Percentiles rank a stretch among this genome's conserved stretches.
phyloP scores from a whole-genome alignment of 352 stramenopile genomes.

The Phytophthora boehmeriae region DNA sequence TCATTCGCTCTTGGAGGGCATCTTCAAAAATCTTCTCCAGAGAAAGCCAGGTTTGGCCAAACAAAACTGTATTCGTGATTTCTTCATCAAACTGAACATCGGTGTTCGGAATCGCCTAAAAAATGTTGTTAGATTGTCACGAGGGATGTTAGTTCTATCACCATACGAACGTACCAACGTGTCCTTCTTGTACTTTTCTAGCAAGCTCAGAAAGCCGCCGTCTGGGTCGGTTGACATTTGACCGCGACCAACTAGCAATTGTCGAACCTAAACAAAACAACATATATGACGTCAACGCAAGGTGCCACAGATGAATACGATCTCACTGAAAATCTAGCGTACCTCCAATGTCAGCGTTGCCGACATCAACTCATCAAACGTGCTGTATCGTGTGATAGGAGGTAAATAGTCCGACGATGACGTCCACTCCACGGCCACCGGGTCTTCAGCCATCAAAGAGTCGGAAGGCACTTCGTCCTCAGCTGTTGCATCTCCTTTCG shows the following conservation, averaged over 20 bases:
- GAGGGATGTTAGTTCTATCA: not conserved
- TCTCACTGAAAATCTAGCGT: conserved; percentile 1
- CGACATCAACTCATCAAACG: conserved; percentile 91
- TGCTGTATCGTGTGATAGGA: conserved; percentile 87
- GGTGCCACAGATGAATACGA: not conserved
- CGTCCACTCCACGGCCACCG: conserved; percentile 74
- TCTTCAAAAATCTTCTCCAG: conserved; percentile 91
- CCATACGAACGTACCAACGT: conserved; percentile 40
- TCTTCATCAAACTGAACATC: conserved; percentile 81
- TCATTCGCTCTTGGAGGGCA: conserved; percentile 85
- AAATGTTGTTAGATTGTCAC: conserved; percentile 13
- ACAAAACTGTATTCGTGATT: conserved; percentile 85
- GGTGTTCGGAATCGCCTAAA: conserved; percentile 37
- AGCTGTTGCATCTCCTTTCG: conserved; percentile 37
- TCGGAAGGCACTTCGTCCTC: conserved; percentile 59
- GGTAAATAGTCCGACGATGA: conserved; percentile 72
- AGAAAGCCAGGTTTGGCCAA: conserved; percentile 89
- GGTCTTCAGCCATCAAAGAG: conserved; percentile 75
- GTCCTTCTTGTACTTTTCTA: conserved; percentile 89
- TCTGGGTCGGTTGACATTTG: conserved; percentile 88
- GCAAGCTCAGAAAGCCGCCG: conserved; percentile 76
- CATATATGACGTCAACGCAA: conserved; percentile 4
- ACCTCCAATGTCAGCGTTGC: conserved; percentile 87
- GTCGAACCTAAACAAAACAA: conserved; percentile 56
- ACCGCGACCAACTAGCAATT: conserved; percentile 78